Base-by-base conservation (phyloP, 2,329 filamentous ascomycete genomes). In the Fusarium nematophilum region DNA sequence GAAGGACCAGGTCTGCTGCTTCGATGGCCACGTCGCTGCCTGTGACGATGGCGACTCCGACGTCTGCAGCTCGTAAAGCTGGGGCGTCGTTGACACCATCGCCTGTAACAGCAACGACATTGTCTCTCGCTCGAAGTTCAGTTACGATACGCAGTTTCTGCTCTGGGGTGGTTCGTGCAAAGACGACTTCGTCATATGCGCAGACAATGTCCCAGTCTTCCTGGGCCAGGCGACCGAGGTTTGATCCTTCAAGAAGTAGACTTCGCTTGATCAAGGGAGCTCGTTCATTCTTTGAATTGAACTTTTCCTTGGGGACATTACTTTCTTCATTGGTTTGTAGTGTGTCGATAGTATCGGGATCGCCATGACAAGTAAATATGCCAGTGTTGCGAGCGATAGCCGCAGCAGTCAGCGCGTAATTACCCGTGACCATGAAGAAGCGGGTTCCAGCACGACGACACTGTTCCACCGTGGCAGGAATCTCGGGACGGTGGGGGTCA, bases 81-180 rank as follows among this genome's bases (percentile, higher is more conserved):
- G 87, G 87, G 0, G 86, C 87, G 57, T 90, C 87, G 52, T 90
- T 89, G 8, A 87, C 89, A 9, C 87, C 87, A 58, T 92, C 89
- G 25, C 89, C 90, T n/a, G 89, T 91, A 78, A 91, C 90, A 27
- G 87, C 89, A 9, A 86, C 88, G 1, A 83, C 83, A 23, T 86
- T 83, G 15, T 83, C 82, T 11, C 83, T 76, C 15, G 75, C 72
- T 61, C 89, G 87, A 17, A 91, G 80, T 40, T 87, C 87, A 52
- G 87, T 84, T 38, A 92, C 90, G 79, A 91, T 91, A 34, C 87
- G 83, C 7, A 90, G 85, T 68, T 91, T 91, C 30, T 89, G 90
- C 52, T 87, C 83, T 0, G 89, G 89, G 0, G 87, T 86, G 49
- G 88, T 90, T 15, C 88, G 82, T 13, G 88, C 88, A 62, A 90